These are phyloP conservation scores for Rehmannia glutinosa DNA, from an alignment of 257 asterid species.

Conservation along the genomic window DNA sequence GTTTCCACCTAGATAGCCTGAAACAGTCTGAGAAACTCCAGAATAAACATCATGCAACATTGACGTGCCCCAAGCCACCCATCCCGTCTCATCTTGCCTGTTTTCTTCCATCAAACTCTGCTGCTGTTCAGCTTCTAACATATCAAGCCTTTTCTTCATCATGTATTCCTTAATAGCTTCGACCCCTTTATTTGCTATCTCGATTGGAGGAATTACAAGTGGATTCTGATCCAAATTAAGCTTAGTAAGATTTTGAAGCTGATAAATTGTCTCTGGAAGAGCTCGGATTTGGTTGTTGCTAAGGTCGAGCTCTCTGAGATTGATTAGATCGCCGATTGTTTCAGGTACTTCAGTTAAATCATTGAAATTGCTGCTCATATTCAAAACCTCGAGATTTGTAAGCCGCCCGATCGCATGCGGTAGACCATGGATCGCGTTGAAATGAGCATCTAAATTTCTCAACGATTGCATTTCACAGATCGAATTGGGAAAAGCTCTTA, in stretches of 20 bases:
- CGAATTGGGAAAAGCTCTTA: conserved; percentile 52
- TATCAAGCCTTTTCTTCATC: conserved; percentile 41
- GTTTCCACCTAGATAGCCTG: conserved; percentile 22
- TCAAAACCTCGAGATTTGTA: conserved; percentile 45
- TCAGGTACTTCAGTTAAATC: conserved; percentile 54
- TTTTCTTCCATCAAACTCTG: conserved; percentile 15
- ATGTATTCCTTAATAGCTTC: conserved; percentile 51
- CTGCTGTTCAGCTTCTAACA: conserved; percentile 32
- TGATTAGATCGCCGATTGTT: conserved; percentile 39
- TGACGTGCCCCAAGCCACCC: conserved; percentile 45
- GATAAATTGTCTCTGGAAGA: conserved; percentile 43
- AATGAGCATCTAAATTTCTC: conserved; percentile 47
- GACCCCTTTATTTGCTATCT: conserved; percentile 38
- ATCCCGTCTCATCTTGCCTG: conserved; percentile 29
- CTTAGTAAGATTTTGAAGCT: conserved; percentile 31
- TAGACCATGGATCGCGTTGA: conserved; percentile 47
- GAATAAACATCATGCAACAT: conserved; percentile 17
- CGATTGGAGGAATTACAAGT: conserved; percentile 49
- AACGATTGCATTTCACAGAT: conserved; percentile 59
- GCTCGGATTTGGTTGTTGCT: conserved; percentile 64
- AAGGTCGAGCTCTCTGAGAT: conserved; percentile 56
- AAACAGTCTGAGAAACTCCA: conserved; percentile 17
- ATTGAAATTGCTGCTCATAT: conserved; percentile 58
- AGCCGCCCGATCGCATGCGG: conserved; percentile 52
- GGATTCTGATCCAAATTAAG: conserved; percentile 64